phyloP scores from a whole-genome alignment of 495 filamentous ascomycete genomes.

The Usnea hakonensis region DNA sequence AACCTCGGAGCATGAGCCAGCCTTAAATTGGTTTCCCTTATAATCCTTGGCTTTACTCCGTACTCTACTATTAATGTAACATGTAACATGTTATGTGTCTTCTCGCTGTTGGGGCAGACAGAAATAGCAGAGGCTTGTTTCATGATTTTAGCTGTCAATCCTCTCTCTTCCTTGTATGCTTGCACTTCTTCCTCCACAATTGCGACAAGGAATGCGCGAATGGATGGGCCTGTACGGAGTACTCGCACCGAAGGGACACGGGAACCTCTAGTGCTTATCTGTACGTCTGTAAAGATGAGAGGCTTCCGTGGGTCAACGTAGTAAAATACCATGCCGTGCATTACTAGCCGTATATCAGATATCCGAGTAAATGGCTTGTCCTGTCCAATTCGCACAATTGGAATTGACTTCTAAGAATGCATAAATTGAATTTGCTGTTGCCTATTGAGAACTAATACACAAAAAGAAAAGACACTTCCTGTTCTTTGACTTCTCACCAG shows the following conservation, averaged over 20 bases:
- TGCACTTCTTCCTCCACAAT: too few species aligned
- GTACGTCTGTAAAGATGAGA: too few species aligned
- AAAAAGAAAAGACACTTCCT: neutral
- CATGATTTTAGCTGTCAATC: too few species aligned
- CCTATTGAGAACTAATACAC: conserved; percentile 10
- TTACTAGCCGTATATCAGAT: neutral
- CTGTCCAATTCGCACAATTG: neutral
- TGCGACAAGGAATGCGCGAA: too few species aligned
- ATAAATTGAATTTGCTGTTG: conserved; percentile 7
- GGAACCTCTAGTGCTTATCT: too few species aligned
- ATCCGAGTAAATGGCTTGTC: neutral
- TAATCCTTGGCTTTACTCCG: too few species aligned
- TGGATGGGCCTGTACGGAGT: too few species aligned
- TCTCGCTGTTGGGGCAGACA: neutral
- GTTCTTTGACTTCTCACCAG: neutral
- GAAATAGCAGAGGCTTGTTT: neutral
- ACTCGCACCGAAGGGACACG: too few species aligned
- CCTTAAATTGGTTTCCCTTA: neutral
- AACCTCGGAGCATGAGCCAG: too few species aligned
- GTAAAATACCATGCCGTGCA: neutral
- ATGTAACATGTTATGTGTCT: neutral
- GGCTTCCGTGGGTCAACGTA: too few species aligned
- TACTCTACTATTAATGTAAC: neutral
- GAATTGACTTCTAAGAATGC: neutral
- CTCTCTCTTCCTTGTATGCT: too few species aligned